Base-by-base conservation (phyloP, 768 basidiomycete species). In the Porphyrellus cyaneotinctus region DNA sequence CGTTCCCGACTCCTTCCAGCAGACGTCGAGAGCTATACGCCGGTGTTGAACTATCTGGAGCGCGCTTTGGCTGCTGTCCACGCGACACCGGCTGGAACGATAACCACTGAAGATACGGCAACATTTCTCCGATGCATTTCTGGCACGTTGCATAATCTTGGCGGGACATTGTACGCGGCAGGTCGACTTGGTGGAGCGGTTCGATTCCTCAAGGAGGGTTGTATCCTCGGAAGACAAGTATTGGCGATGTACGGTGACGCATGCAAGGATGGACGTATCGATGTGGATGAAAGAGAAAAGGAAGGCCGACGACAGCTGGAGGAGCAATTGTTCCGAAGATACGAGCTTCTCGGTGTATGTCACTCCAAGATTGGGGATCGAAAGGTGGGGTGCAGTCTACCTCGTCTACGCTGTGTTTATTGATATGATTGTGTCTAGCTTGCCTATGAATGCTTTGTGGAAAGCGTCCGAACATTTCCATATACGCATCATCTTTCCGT, bases 311-410 rank as follows among this genome's bases (percentile, higher is more conserved):
- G 51, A 39, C 78, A 81, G 56, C 72, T 90, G 2, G 78, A 81
- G 52, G 82, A 84, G 30, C 83, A 87, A 54, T 59, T 93, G 24
- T 80, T 78, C 57, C 76, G 84, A 20, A 73, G 92, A 42, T 95
- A 85, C 80, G 91, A 97, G 70, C 66, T 95, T 28, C 72, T 95
- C 23, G 92, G 80, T 0, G 81, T 87, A 5, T 92, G 90, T 64
- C 84, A 82, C 62, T 77, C 79, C 26, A 93, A 89, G 67, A 83
- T 83, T 24, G 87, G 85, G 0, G 87, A 95, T 58, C 77, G 86
- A 20, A 80, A 79, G 78, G 93, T 90, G 41, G 28, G 75, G 46
- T 55, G 13, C 24, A n/a, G 23, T 56, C 49, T 15, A 36, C 46
- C 47, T 39, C 49, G 53, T 20, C 13, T 2, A 0, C 31, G n/a